A percentile compares a stretch with the other conserved stretches of the same genome.
Evolutionary conservation across 495 filamentous ascomycete species (phyloP).

Genomic region (Aspergillus heteromorphus): DNA sequence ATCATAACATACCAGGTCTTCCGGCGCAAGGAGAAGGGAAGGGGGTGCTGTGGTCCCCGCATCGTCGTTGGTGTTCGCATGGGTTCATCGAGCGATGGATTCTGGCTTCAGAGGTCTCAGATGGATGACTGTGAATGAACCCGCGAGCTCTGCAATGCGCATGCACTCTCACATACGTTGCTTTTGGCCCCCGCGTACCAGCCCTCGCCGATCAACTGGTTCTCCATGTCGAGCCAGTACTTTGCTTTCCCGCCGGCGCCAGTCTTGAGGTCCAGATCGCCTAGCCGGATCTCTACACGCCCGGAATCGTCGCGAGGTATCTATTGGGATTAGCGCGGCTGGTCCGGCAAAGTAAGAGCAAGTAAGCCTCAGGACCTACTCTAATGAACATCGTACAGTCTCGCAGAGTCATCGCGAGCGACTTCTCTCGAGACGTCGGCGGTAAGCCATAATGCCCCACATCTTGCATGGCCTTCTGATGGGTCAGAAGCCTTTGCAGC

Average conservation of each 20-base stretch:
- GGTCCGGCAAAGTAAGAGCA: not conserved
- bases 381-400: constrained; percentile 83
- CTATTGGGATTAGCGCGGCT: constrained; percentile 11
- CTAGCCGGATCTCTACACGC: constrained; percentile 66
- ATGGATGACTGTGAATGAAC: constrained; percentile 15
- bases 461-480: constrained; percentile 28
- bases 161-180: constrained; percentile 25
- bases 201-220: constrained; percentile 56
- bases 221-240: constrained; percentile 69
- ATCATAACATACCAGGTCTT: not conserved
- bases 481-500: constrained; percentile 28
- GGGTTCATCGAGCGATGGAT: not conserved
- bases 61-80: not conserved
- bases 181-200: constrained; percentile 59
- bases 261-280: constrained; percentile 87
- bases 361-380: constrained; percentile 26
- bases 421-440: constrained; percentile 28
- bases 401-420: constrained; percentile 75
- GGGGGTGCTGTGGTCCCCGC: not conserved
- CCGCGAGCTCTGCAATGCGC: constrained; percentile 23
- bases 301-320: constrained; percentile 26
- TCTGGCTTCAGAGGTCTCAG: not conserved
- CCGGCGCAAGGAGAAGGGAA: not conserved
- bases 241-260: constrained; percentile 56
- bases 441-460: constrained; percentile 36